Base-by-base conservation (phyloP, 495 filamentous ascomycete species). In the Neurospora sp. region DNA sequence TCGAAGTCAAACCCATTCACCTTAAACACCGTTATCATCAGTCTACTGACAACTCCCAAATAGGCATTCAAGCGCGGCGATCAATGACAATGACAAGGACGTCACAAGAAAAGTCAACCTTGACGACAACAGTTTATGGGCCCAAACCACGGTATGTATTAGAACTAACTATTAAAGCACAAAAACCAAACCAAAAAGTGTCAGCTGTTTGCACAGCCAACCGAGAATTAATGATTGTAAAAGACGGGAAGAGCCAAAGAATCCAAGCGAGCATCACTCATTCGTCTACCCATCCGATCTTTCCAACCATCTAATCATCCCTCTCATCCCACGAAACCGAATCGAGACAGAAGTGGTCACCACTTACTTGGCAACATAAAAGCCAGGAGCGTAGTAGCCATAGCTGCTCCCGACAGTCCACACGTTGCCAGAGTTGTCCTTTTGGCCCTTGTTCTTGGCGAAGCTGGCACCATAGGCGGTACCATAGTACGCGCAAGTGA, bases 371-470 rank as follows among this genome's bases (percentile, higher is more conserved):
- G 39, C 61, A 20, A 69, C 61, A 18, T 39, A 72, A 40, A 9
- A 27, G 20, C 72, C 69, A 61, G 68, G 68, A 16, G 8, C 6
- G 35, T 74, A 75, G 61, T 76, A 76, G n/a, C 71, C 73, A 27
- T 40, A 72, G 53, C 73, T 73, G 44, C 8, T 47, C 18, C 37
- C 42, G 31, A 75, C 22, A 38, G 53, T 76, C 31, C 53, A 73
- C 8, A 39, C n/a, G 16, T 72, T 70, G 38, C 75, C 75, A 37
- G 16, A 22, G 37, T 41, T 38, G 40, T 75, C 69, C n/a, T 37
- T 35, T 61, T 76, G 73, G 37, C 75, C 75, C 38, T 27, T 69
- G 73, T 76, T 76, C 69, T 70, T 76, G 20, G 75, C 75, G 39
- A 71, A 69, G 0, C 27, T 20, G 12, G 27, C 22, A n/a, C 69